These are phyloP conservation scores for Marasmius fiardii DNA, from an alignment of 1,284 basidiomycete species.

Conservation along the genomic window DNA sequence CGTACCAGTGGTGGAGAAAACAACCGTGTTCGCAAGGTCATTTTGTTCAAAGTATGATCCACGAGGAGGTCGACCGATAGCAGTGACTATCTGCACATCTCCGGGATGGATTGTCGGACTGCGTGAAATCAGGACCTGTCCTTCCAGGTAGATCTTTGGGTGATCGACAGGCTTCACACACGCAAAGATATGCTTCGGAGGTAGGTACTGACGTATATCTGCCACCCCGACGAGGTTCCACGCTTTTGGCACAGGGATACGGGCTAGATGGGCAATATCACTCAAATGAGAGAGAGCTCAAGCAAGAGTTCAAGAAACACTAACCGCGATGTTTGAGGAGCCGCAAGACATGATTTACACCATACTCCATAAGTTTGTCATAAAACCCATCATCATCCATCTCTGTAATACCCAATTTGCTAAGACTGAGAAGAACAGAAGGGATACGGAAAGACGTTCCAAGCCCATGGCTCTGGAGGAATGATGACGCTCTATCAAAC, in stretches of 20 bases:
- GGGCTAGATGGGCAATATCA: slow-evolving; percentile 29
- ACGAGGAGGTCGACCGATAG: slow-evolving; percentile 53
- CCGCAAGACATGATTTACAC: slow-evolving; percentile 59
- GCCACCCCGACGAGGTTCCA: slow-evolving; percentile 70
- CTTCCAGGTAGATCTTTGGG: slow-evolving; percentile 44
- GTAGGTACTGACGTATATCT: slow-evolving; percentile 51
- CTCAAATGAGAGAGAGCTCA: neutral
- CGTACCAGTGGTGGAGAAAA: slow-evolving; percentile 54
- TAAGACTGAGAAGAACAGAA: slow-evolving; percentile 33
- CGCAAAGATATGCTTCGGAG: slow-evolving; percentile 54
- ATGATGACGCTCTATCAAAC: slow-evolving; percentile 38
- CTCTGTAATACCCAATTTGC: slow-evolving; percentile 29
- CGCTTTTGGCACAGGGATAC: slow-evolving; percentile 59
- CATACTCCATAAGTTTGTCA: slow-evolving; percentile 45
- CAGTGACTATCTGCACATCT: slow-evolving; percentile 58
- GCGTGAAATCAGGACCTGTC: slow-evolving; percentile 54
- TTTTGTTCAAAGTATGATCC: slow-evolving; percentile 49
- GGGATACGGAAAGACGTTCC: slow-evolving; percentile 38
- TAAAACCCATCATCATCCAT: slow-evolving; percentile 44
- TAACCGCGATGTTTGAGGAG: slow-evolving; percentile 53
- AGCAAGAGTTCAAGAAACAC: neutral
- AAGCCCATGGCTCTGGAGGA: slow-evolving; percentile 45
- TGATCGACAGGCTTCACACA: slow-evolving; percentile 43
- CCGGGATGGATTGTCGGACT: slow-evolving; percentile 70
- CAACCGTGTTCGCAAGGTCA: slow-evolving; percentile 51